Evolutionary conservation across 345 rosid species (phyloP).

Genomic region (Salix udensis): DNA sequence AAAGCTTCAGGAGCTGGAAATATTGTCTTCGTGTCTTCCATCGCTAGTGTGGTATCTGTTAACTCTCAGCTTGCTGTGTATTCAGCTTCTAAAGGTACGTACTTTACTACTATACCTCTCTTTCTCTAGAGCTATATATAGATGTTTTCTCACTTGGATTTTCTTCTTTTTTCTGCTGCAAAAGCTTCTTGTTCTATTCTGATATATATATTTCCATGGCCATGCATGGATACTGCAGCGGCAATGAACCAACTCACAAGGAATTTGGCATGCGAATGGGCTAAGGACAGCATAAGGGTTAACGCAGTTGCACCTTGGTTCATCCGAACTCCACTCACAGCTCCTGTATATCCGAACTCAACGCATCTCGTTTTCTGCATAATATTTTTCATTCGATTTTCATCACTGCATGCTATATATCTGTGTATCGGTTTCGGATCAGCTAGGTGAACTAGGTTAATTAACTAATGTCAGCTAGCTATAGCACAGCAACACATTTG

Average conservation of each 20-base stretch:
- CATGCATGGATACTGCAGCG: not conserved
- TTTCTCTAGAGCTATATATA: not conserved
- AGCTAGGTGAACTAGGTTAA: too few relatives aligned
- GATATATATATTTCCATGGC: too few relatives aligned
- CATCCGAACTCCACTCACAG: not conserved
- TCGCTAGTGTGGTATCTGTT: not conserved
- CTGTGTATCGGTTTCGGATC: too few relatives aligned
- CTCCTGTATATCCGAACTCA: not conserved
- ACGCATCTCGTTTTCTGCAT: not conserved
- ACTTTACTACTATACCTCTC: not conserved
- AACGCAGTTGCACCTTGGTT: not conserved
- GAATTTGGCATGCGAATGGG: slow-evolving; percentile 3
- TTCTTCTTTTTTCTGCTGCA: not conserved
- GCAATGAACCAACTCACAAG: slow-evolving; percentile 3
- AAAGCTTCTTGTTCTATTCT: too few relatives aligned
- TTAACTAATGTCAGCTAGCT: too few relatives aligned
- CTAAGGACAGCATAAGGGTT: slow-evolving; percentile 1
- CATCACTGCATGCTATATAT: too few relatives aligned
- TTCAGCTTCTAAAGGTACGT: not conserved
- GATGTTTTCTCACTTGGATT: not conserved
- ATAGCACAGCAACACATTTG: too few relatives aligned
- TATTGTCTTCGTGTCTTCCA: not conserved
- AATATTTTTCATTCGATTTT: not conserved
- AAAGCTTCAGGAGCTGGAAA: slow-evolving; percentile 4
- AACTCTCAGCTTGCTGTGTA: not conserved